phyloP scores from a whole-genome alignment of 345 rosid genomes.

The Boechera stricta region DNA sequence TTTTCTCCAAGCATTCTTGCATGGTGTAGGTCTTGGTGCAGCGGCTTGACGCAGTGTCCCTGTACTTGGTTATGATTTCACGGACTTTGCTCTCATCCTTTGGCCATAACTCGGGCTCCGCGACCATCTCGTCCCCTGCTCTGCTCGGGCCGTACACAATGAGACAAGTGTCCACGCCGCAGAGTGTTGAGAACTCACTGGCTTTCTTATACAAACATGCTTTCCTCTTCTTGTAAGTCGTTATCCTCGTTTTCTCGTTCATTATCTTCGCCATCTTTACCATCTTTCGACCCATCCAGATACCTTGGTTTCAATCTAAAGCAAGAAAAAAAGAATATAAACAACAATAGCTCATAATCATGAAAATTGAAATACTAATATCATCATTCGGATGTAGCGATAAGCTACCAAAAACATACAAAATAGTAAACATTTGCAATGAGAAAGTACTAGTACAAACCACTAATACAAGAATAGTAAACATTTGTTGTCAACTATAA shows the following conservation, averaged over 20 bases:
- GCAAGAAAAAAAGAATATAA: background rate
- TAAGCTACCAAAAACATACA: background rate
- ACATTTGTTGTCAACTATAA: background rate
- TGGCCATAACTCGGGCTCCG: slow-evolving; percentile 46
- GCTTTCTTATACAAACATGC: slow-evolving; percentile 49
- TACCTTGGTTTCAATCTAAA: slow-evolving; percentile 1
- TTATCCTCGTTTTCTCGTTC: slow-evolving; percentile 49
- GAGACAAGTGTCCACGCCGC: slow-evolving; percentile 50
- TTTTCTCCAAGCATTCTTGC: slow-evolving; percentile 41
- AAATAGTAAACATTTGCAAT: background rate
- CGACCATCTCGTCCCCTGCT: slow-evolving; percentile 35
- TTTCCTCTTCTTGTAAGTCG: slow-evolving; percentile 50
- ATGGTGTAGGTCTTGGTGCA: slow-evolving; percentile 34
- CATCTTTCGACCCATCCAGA: slow-evolving; percentile 47
- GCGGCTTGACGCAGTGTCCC: slow-evolving; percentile 32
- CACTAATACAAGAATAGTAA: background rate
- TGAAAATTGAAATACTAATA: background rate
- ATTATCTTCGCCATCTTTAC: slow-evolving; percentile 42
- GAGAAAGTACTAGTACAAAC: background rate
- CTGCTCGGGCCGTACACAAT: slow-evolving; percentile 47
- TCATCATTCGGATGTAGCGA: background rate
- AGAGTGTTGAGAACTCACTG: slow-evolving; percentile 47
- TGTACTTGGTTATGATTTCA: slow-evolving; percentile 44
- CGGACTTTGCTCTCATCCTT: slow-evolving; percentile 32
- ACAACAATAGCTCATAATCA: background rate